These are phyloP conservation scores for Phytopythium delawarense DNA, from an alignment of 352 stramenopile species.

Conservation along the genomic window DNA sequence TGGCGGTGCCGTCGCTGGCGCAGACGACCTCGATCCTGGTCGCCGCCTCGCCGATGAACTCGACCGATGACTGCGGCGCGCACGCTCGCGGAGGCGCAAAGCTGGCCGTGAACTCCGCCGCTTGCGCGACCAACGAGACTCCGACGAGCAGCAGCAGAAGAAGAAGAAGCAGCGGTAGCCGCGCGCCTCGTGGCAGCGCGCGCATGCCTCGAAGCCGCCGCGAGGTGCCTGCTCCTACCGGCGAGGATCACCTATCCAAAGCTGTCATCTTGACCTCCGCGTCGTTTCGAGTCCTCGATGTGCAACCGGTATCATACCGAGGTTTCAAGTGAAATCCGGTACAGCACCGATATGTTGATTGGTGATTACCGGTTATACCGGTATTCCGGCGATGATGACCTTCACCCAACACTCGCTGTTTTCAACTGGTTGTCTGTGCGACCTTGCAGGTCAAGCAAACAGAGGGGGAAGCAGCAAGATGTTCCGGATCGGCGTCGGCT, in stretches of 20 bases:
- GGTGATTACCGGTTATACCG: neutral
- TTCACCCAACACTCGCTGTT: neutral
- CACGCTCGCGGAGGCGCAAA: neutral
- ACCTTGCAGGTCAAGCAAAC: neutral
- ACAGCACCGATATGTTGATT: no score
- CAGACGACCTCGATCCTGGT: neutral
- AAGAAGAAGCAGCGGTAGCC: neutral
- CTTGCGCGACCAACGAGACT: neutral
- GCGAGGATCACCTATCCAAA: neutral
- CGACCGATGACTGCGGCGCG: neutral
- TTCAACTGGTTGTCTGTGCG: neutral
- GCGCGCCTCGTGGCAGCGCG: neutral
- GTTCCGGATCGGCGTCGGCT: neutral
- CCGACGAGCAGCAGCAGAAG: neutral
- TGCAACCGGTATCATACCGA: neutral
- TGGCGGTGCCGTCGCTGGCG: neutral
- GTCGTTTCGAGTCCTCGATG: neutral
- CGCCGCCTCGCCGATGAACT: neutral
- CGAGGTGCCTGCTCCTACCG: neutral
- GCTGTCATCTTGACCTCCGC: neutral
- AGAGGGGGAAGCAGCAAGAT: neutral
- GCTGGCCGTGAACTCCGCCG: constrained; percentile 1
- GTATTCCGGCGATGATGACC: neutral
- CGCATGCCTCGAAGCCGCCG: neutral
- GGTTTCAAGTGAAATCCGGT: neutral